Base-by-base conservation (phyloP, 768 basidiomycete genomes). In the Leccinum disarticulatum region DNA sequence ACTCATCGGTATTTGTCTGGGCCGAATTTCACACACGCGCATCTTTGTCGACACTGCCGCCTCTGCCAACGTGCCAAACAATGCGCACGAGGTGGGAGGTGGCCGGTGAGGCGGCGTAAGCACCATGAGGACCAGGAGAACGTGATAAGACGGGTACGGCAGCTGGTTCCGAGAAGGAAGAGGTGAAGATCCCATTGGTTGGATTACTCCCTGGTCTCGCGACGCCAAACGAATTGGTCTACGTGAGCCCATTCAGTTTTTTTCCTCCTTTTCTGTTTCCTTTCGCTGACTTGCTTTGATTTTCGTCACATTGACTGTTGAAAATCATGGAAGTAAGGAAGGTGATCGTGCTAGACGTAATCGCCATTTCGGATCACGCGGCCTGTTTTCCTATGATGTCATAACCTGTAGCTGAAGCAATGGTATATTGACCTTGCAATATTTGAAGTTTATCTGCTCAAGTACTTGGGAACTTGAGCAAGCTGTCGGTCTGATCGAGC, bases 171-270 rank as follows among this genome's bases (percentile, higher is more conserved):
- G 60, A 60, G 31, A 64, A 55, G 41, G 71, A 79, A 47, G 81
- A 81, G 27, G 70, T 79, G 53, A 80, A 82, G 64, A 83, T 91
- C 54, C 77, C 90, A 50, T 72, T 97, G 15, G 95, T 92, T 14
- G 86, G 87, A 6, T 74, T 96, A 64, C 74, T 98, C 31, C 95
- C 93, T 4, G 88, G 84, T 1, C 75, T 97, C 62, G 83, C 82
- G n/a, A 70, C 87, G 56, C 91, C 90, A 41, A 93, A 91, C 69
- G 90, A 25, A 25, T 25, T 25, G 25, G 82, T 93, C 28, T 92
- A 95, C 76, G 93, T 93, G 68, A 73, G 90, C 6, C 82, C n/a
- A 43, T 19, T 5, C 4, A 10, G n/a, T n/a, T 22, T 22, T 22
- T 22, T 22, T 22, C 22, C 22, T 22, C 22, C 22, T 41, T 43